Percentiles rank a stretch among this genome's conserved stretches.
These are phyloP conservation scores for Populus alba DNA, from an alignment of 345 rosid genomes.

Conservation along the genomic window DNA sequence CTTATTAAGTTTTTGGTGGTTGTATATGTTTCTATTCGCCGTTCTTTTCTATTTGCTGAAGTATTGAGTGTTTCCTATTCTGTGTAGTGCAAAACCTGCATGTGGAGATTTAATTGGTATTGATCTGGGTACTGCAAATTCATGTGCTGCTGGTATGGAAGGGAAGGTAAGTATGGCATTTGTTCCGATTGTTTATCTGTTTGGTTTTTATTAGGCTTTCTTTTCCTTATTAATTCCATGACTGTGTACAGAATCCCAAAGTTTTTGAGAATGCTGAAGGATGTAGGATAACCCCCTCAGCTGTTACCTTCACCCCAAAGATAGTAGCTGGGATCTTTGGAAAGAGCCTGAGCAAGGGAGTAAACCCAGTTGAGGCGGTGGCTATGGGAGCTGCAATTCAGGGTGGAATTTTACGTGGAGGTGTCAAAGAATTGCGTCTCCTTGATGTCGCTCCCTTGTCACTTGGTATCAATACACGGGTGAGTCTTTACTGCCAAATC, in stretches of 20 bases:
- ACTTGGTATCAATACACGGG: constrained; percentile 35
- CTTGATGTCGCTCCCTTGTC: constrained; percentile 34
- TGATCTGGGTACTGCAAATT: constrained; percentile 94
- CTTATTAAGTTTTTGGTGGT: not conserved
- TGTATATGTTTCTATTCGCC: not conserved
- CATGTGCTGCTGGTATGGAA: constrained; percentile 95
- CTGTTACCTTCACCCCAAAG: constrained; percentile 29
- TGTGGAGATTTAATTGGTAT: constrained; percentile 88
- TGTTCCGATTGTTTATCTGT: no score
- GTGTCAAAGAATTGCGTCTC: constrained; percentile 28
- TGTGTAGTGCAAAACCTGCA: constrained; percentile 67
- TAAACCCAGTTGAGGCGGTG: constrained; percentile 36
- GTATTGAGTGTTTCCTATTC: not conserved
- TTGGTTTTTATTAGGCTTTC: no score
- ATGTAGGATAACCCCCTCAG: constrained; percentile 32
- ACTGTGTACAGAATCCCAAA: constrained; percentile 25
- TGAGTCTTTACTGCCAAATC: not conserved
- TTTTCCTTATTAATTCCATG: not conserved
- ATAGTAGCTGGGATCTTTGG: constrained; percentile 22
- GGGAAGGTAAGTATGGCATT: constrained; percentile 60
- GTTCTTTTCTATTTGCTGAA: not conserved
- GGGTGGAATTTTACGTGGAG: constrained; percentile 35
- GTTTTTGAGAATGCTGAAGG: constrained; percentile 40
- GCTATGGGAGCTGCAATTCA: constrained; percentile 37
- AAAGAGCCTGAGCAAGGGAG: constrained; percentile 32